Evolutionary conservation across 2,329 filamentous ascomycete genomes (phyloP).

Genomic region (Nothophaeocryptopus gaeumannii): DNA sequence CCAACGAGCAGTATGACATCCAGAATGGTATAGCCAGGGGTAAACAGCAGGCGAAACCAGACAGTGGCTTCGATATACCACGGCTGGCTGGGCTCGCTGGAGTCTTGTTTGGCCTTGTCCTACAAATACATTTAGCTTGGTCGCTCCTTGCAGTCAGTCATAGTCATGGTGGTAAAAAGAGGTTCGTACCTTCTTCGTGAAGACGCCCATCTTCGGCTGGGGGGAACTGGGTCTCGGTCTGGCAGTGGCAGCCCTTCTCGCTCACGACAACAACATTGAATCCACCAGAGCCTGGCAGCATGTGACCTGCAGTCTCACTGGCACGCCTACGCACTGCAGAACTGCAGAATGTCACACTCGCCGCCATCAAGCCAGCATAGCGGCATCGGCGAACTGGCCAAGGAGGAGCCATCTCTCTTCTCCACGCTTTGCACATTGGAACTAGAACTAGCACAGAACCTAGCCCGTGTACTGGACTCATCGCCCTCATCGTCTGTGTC

Average conservation of each 20-base stretch:
- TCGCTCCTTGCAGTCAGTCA: neutral
- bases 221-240: no score
- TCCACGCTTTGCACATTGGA: no score
- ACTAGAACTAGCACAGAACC: no score
- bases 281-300: no score
- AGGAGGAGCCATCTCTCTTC: neutral
- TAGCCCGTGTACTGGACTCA: no score
- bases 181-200: slow-evolving; percentile 5
- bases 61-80: slow-evolving; percentile 12
- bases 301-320: no score
- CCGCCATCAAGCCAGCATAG: slow-evolving; percentile 6
- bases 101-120: neutral
- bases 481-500: no score
- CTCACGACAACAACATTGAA: no score
- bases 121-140: neutral
- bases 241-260: no score
- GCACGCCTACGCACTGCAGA: neutral
- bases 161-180: no score
- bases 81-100: slow-evolving; percentile 7
- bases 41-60: slow-evolving; percentile 19
- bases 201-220: slow-evolving; percentile 10
- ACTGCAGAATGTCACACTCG: neutral
- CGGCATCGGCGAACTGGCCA: slow-evolving; percentile 14
- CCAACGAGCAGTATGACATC: slow-evolving; percentile 16
- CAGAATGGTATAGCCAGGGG: slow-evolving; percentile 11